Conservation (phyloP, 208 protist genomes). For the Crithidia sp. region DNA sequence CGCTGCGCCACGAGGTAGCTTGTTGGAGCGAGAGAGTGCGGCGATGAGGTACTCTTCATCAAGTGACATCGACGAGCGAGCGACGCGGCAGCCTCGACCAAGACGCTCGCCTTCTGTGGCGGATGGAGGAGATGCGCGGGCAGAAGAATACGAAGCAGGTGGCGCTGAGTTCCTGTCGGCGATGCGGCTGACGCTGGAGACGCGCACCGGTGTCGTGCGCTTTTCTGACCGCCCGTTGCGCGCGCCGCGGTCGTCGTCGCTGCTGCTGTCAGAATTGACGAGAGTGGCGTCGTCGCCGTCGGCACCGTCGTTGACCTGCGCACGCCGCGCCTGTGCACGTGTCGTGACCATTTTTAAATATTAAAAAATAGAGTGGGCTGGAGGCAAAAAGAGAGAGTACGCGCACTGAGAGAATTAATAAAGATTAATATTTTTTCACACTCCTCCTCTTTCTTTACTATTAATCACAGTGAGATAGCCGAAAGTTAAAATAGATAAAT, state of each 20-base stretch:
- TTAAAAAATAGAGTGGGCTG: not conserved
- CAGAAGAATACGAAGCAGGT: too few relatives aligned
- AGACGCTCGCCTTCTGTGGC: constrained; percentile 36
- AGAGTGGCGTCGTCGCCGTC: not conserved
- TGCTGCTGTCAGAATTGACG: constrained; percentile 10
- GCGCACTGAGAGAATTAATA: not conserved
- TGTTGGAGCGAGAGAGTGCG: constrained; percentile 17
- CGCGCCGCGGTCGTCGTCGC: constrained; percentile 17
- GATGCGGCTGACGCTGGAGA: not conserved
- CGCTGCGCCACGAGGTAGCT: not conserved
- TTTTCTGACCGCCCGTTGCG: too few relatives aligned
- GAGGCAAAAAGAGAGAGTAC: too few relatives aligned
- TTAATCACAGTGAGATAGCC: too few relatives aligned
- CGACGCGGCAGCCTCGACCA: constrained; percentile 68
- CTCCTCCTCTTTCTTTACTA: constrained; percentile 9
- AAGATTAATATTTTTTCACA: not conserved
- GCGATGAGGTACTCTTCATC: constrained; percentile 54
- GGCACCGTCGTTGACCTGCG: constrained; percentile 6
- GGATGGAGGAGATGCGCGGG: too few relatives aligned
- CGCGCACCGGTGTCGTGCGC: not conserved
- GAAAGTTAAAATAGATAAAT: too few relatives aligned
- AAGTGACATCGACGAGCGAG: constrained; percentile 36
- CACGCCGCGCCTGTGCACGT: constrained; percentile 20
- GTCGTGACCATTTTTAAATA: constrained; percentile 29
- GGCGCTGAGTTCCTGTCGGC: not conserved